phyloP scores from a whole-genome alignment of 2,329 filamentous ascomycete species.

The Cordyceps militaris region DNA sequence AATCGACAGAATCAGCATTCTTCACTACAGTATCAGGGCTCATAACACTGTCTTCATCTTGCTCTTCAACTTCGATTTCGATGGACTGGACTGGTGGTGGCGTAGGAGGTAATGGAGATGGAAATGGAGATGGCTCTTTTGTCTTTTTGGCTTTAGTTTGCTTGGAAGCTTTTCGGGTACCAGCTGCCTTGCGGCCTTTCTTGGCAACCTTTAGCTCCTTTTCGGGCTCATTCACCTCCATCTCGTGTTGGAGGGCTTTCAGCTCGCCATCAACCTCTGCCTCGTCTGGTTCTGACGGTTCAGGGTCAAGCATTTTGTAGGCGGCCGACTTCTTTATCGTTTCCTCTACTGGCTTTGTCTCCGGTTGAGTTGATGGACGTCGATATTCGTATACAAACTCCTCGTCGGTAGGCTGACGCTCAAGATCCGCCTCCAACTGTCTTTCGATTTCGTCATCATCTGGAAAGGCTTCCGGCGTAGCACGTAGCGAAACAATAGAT shows the following conservation, averaged over 20 bases:
- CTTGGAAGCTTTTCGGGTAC: slow-evolving; percentile 45
- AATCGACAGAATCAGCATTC: slow-evolving; percentile 15
- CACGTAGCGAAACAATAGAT: slow-evolving; percentile 36
- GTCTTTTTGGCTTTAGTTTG: slow-evolving; percentile 33
- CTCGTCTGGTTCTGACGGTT: slow-evolving; percentile 38
- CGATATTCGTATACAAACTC: slow-evolving; percentile 41
- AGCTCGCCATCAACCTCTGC: slow-evolving; percentile 45
- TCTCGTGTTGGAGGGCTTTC: slow-evolving; percentile 41
- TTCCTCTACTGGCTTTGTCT: slow-evolving; percentile 21
- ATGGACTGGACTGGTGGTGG: slow-evolving; percentile 15
- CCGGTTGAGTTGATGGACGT: slow-evolving; percentile 23
- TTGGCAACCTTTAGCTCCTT: slow-evolving; percentile 41
- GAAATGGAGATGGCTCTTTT: slow-evolving; percentile 27
- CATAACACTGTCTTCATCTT: slow-evolving; percentile 32
- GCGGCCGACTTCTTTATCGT: slow-evolving; percentile 26
- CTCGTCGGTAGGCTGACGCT: slow-evolving; percentile 47
- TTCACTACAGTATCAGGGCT: slow-evolving; percentile 38
- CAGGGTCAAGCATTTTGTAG: slow-evolving; percentile 48
- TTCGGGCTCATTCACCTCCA: slow-evolving; percentile 31
- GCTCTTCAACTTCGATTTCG: slow-evolving; percentile 11
- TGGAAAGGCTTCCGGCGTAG: slow-evolving; percentile 36
- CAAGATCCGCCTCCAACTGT: slow-evolving; percentile 58
- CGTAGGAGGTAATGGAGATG: slow-evolving; percentile 15
- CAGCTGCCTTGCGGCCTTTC: slow-evolving; percentile 45
- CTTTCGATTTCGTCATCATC: slow-evolving; percentile 61